Base-by-base conservation (phyloP, 495 filamentous ascomycete genomes). In the Letharia columbiana region DNA sequence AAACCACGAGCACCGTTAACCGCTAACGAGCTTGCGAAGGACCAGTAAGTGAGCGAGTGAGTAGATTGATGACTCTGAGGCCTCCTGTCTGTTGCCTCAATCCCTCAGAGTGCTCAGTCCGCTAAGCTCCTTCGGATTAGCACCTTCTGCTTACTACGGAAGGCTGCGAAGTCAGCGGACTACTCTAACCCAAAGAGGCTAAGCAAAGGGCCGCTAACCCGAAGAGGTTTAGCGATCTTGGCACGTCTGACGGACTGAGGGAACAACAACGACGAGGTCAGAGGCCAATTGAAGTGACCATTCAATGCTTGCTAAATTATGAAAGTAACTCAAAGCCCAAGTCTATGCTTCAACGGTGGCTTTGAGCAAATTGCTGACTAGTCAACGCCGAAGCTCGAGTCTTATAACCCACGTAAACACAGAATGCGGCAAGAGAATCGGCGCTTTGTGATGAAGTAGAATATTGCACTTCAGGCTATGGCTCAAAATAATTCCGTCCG, bases 401-500 rank as follows among this genome's bases (percentile, higher is more conserved):
- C 3, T 11, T 37, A 7, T 2, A 33, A 56, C 2, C 12, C n/a
- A n/a, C 6, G 8, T 52, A 31, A 28, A 31, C 23, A 4, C 17
- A 40, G 1, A 13, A 20, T 13, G n/a, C n/a, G 1, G 13, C 15
- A 13, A 13, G 20, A 13, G 37, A n/a, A 23, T 60, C 3, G 23
- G 39, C 12, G 20, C 39, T 33, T 44, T 37, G 59, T 61, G 23
- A 61, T 42, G 31, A 8, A 37, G 15, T 44, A 42, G 40, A 61
- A 42, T 3, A 61, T 10, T 17, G 18, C 1, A 44, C 37, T 17
- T n/a, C n/a, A 44, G 13, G 0, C 39, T 17, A 66, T 66, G 64
- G 58, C 45, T 56, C 40, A 65, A 20, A 13, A 42, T 40, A 28
- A 47, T 13, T 40, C 70, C 35, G 54, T 65, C 33, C 54, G 72